Conservation (phyloP, 2,329 filamentous ascomycete species). For the Lasiodiplodia gonubiensis region DNA sequence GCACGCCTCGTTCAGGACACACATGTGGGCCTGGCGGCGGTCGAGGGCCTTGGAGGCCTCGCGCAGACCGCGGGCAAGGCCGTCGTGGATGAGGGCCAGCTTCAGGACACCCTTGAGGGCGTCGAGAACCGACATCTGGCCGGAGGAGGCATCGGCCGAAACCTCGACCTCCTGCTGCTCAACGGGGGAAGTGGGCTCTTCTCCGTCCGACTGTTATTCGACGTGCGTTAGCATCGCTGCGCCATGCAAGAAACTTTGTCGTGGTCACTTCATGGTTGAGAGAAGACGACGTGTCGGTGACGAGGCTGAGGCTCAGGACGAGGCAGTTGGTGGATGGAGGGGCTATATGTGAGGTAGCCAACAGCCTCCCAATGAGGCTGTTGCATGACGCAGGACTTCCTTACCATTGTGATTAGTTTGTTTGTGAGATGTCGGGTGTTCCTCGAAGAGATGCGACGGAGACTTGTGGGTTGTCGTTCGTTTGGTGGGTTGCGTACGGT, state of each 20-base stretch:
- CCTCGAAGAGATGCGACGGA: slow-evolving; percentile 47
- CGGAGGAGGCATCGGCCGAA: slow-evolving; percentile 85
- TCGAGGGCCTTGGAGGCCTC: slow-evolving; percentile 99
- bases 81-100: slow-evolving; percentile 99
- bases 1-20: slow-evolving; percentile 99
- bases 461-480: slow-evolving; percentile 23
- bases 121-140: slow-evolving; percentile 97
- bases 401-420: slow-evolving; percentile 50
- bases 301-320: slow-evolving; percentile 8
- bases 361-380: slow-evolving; percentile 1
- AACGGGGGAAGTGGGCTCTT: slow-evolving; percentile 89
- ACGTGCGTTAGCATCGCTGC: neutral
- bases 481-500: slow-evolving; percentile 9
- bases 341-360: slow-evolving; percentile 18
- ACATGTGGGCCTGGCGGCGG: slow-evolving; percentile 99
- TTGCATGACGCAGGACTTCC: neutral
- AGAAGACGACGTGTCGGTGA: neutral
- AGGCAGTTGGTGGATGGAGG: slow-evolving; percentile 30
- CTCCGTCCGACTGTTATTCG: slow-evolving; percentile 90
- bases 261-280: neutral
- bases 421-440: slow-evolving; percentile 46
- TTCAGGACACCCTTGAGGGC: slow-evolving; percentile 99
- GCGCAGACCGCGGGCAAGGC: slow-evolving; percentile 95
- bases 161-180: slow-evolving; percentile 93
- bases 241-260: neutral